Percentiles rank a stretch among this genome's conserved stretches.
Evolutionary conservation across 768 basidiomycete genomes (phyloP).

Genomic region (Tricholomella constricta): DNA sequence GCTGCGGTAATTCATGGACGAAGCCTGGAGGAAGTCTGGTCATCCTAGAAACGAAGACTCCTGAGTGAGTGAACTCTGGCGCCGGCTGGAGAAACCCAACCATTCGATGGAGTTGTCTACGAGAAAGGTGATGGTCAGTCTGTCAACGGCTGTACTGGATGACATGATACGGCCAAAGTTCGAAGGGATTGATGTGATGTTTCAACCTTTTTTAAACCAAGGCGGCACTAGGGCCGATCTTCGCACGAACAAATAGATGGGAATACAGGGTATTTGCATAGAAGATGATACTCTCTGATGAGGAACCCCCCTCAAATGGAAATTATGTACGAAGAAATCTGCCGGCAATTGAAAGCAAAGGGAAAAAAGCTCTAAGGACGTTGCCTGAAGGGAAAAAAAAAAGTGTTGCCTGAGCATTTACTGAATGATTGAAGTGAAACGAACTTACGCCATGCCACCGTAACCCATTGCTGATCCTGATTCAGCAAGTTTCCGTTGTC

Average conservation of each 20-base stretch:
- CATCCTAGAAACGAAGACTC: conserved; percentile 51
- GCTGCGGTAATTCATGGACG: conserved; percentile 66
- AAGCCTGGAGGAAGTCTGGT: conserved; percentile 80
- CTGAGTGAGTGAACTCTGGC: not conserved
- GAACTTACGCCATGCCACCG: conserved; percentile 51
- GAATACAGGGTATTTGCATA: not conserved
- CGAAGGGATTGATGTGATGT: not conserved
- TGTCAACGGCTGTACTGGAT: conserved; percentile 33
- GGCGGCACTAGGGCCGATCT: not conserved
- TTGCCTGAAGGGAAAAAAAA: conserved; percentile 12
- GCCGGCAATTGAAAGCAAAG: conserved; percentile 12
- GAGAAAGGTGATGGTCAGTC: conserved; percentile 58
- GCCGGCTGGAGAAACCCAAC: conserved; percentile 32
- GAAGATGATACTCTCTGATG: not conserved
- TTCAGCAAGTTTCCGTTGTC: conserved; percentile 73
- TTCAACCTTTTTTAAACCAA: not conserved
- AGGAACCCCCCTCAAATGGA: conserved; percentile 1
- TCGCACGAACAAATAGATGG: not conserved
- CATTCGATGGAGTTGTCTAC: conserved; percentile 85
- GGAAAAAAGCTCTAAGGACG: conserved; percentile 15
- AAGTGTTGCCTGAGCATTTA: not conserved
- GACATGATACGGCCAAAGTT: conserved; percentile 10
- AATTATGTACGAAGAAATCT: conserved; percentile 10
- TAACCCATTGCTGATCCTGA: conserved; percentile 59
- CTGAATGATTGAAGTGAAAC: not conserved